Evolutionary conservation across 768 basidiomycete genomes (phyloP), one percentile per base, ranked within the genome.

Genomic region (Dioszegia hungarica): DNA sequence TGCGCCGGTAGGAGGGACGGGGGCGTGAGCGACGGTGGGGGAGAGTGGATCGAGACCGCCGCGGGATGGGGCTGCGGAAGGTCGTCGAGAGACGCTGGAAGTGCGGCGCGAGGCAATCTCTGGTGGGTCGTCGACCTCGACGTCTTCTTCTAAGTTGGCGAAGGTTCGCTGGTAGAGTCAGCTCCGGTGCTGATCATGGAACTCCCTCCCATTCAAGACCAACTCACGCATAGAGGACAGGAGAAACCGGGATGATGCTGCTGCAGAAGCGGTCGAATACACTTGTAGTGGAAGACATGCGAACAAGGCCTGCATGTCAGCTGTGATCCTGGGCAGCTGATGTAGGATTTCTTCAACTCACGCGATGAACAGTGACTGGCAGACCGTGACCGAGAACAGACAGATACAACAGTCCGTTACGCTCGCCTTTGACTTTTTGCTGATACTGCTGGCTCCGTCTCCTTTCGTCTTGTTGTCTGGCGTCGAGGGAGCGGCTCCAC

Each of bases 351-450:
- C 17, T 24, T 9, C 36, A 29, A 68, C 75, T 61, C 43, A 76
- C 27, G 94, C 91, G 72, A 99, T 93, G 80, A 99, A 97, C 45
- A 98, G 84, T 0, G 91, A 88, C 77, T 99, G 94, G 60, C 86
- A 89, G 73, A 97, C 92, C 0, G 90, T 87, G 0, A 98, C 91
- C 22, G 85, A 79, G 79, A 94, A 99, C 25, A 87, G 77, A 73
- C 94, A 95, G 72, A 97, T 94, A 72, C 92, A 94, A 77, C 91
- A 97, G 67, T 97, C 92, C 1, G 78, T 78, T 25, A 78, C 74
- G 60, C 73, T 73, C 5, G 65, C 68, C 60, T 77, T 77, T 38
- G 58, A 64, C 53, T 68, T 68, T 51, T 67, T 67, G 22, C 29
- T 25, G 1, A 54, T 20, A 11, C 25, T 44, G 2, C 37, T 61